Evolutionary conservation across 2,329 filamentous ascomycete species (phyloP), one percentile per base, ranked within the genome.

Genomic region (Colletotrichum sp.): DNA sequence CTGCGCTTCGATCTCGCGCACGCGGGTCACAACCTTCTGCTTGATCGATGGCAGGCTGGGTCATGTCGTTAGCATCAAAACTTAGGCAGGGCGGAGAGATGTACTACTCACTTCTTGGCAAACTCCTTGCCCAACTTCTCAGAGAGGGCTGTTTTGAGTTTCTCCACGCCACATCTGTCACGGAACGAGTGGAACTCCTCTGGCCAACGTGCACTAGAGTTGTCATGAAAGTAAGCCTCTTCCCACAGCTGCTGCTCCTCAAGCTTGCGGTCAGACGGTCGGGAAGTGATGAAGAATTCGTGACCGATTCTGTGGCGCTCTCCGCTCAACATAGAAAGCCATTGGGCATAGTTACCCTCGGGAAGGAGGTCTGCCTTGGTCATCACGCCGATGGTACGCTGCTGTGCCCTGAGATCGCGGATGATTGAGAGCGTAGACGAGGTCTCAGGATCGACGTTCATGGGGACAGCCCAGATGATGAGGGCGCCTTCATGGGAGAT

Each of bases 281-380:
- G 91, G 0, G 93, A 94, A 0, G 96, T 95, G 10, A 95, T 91
- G 77, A 93, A 98, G 80, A 96, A 98, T 0, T 94, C 94, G n/a
- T 94, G 88, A 0, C 92, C 93, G 0, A 96, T 90, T 0, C 82
- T 80, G 75, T 94, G 95, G 3, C 90, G 89, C 3, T 90, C 81
- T 0, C 92, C 91, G 0, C 87, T 85, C 6, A 98, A 87, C 71
- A 96, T 93, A 0, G 89, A 85, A 0, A 91, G 81, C 90, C 94
- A 95, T 72, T 93, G 92, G 0, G 83, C 78, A 0, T 87, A 85
- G 1, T 91, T 85, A 3, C 88, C 86, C 0, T 88, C 88, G 0
- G 92, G 89, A 0, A 96, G 84, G 0, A 94, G 89, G 77, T 98
- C 96, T 0, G 96, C 95, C 80, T 98, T 98, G 0, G 96, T 98